Evolutionary conservation across 2,329 filamentous ascomycete genomes (phyloP).

Genomic region (Pseudogymnoascus sp.): DNA sequence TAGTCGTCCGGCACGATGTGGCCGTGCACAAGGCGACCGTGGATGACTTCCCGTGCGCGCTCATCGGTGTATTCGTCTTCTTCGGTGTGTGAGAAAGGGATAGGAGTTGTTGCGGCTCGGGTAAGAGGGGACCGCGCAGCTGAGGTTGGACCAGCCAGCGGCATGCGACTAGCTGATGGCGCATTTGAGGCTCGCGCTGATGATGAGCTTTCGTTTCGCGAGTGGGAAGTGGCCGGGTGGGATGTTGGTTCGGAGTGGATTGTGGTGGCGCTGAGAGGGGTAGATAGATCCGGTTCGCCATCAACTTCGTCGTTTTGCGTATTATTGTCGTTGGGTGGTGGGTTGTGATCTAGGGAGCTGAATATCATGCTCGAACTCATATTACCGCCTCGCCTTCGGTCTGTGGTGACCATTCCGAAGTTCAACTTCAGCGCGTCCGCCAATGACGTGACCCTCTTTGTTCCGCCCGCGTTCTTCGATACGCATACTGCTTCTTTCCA

Average conservation of each 20-base stretch:
- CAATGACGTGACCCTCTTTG: conserved; percentile 91
- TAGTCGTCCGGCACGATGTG: conserved; percentile 94
- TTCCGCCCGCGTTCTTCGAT: conserved; percentile 95
- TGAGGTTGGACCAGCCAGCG: conserved; percentile 11
- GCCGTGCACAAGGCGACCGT: conserved; percentile 82
- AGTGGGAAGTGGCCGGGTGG: conserved; percentile 17
- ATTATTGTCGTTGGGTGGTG: not conserved
- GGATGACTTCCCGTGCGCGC: conserved; percentile 80
- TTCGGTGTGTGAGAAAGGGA: conserved; percentile 16
- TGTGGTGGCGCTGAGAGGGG: not conserved
- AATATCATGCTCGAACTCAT: conserved; percentile 70
- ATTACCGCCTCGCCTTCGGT: conserved; percentile 55
- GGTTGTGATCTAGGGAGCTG: not conserved
- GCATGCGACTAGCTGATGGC: conserved; percentile 19
- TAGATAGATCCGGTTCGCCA: not conserved
- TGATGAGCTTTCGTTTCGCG: conserved; percentile 19
- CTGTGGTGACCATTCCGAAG: conserved; percentile 92
- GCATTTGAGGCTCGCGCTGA: conserved; percentile 18
- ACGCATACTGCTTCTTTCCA: conserved; percentile 94
- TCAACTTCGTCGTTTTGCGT: not conserved
- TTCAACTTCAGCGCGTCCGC: conserved; percentile 95
- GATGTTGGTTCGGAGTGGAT: conserved; percentile 1
- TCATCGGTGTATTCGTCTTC: conserved; percentile 46
- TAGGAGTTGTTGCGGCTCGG: conserved; percentile 16
- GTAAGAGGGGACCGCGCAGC: conserved; percentile 18